Evolutionary conservation across 169 alveolate species (phyloP).

Genomic region (Cryptosporidium andersoni): DNA sequence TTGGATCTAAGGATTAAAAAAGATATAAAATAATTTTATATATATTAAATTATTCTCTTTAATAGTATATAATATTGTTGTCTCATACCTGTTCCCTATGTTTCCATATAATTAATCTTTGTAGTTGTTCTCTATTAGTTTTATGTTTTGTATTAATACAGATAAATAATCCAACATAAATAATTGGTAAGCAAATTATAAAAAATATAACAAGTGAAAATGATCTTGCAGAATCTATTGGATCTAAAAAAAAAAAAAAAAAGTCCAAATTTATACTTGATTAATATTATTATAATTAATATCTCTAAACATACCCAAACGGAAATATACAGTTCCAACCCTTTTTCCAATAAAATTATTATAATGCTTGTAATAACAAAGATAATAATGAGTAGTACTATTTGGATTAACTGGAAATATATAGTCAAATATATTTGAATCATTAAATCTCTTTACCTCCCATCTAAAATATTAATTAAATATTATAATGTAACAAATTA

Average conservation of each 20-base stretch:
- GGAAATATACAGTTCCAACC: constrained; percentile 50
- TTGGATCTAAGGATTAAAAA: not conserved
- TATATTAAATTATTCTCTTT: not conserved
- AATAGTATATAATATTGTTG: not conserved
- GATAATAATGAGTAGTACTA: constrained; percentile 46
- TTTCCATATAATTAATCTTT: constrained; percentile 34
- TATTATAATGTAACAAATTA: too few species aligned
- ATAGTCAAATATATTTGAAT: constrained; percentile 7
- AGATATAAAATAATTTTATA: constrained; percentile 1
- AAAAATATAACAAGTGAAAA: constrained; percentile 15
- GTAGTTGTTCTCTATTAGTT: constrained; percentile 39
- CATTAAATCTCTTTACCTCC: too few species aligned
- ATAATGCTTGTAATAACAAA: constrained; percentile 49
- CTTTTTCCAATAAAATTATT: constrained; percentile 20
- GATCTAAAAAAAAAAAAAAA: not conserved
- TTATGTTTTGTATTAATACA: constrained; percentile 44
- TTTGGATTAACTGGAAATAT: constrained; percentile 30
- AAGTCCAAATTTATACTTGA: too few species aligned
- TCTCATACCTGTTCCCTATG: constrained; percentile 43
- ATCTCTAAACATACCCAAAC: not conserved
- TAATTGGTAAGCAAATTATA: constrained; percentile 8
- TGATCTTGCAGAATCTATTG: constrained; percentile 44
- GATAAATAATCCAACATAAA: not conserved
- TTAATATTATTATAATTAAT: too few species aligned
- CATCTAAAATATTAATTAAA: too few species aligned